A percentile compares a stretch with the other conserved stretches of the same genome.
phyloP scores from a whole-genome alignment of 2,329 filamentous ascomycete species.

The Apiospora marii region DNA sequence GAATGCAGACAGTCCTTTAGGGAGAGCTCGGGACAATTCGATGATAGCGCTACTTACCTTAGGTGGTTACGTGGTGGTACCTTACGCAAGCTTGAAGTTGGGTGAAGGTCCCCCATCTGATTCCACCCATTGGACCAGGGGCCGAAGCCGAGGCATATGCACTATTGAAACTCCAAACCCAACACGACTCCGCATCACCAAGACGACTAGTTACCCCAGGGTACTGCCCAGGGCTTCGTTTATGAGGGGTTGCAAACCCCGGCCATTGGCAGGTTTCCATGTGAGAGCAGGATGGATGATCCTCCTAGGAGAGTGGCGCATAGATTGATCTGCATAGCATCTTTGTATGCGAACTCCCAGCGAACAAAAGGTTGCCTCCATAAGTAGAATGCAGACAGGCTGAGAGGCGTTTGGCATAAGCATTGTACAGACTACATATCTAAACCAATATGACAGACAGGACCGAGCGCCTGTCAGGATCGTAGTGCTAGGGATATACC shows the following conservation, averaged over 20 bases:
- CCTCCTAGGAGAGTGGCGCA: no score
- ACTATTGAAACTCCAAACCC: conserved; percentile 13
- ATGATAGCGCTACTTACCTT: neutral
- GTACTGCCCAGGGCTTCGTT: neutral
- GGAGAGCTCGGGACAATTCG: neutral
- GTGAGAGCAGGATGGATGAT: neutral
- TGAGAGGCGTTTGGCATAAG: neutral
- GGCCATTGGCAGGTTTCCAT: neutral
- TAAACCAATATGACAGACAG: neutral
- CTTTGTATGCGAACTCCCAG: neutral
- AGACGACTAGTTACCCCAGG: neutral
- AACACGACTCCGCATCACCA: conserved; percentile 10
- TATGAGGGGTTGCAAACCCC: neutral
- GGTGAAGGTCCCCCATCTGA: neutral
- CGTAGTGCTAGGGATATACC: neutral
- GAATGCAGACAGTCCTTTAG: neutral
- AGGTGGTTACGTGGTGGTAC: neutral
- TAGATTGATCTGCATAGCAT: neutral
- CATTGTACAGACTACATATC: neutral
- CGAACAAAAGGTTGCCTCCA: neutral
- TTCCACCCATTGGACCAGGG: neutral
- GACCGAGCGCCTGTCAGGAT: neutral
- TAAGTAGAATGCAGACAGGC: neutral
- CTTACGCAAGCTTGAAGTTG: neutral
- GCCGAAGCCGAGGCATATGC: conserved; percentile 9